phyloP scores from a whole-genome alignment of 352 stramenopile genomes.

The Globisporangium okanoganense region DNA sequence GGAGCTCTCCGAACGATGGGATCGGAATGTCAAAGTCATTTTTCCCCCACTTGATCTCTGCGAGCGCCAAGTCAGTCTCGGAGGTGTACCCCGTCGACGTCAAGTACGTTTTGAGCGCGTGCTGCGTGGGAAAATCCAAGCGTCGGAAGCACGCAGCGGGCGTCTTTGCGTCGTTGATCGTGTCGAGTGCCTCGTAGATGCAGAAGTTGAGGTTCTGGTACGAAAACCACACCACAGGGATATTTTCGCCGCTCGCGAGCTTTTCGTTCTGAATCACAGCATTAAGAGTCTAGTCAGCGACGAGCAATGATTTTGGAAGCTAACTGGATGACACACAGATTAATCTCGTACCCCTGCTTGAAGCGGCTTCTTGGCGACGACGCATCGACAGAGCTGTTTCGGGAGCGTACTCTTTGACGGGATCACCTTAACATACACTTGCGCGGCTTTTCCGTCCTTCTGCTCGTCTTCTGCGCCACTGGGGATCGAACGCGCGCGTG shows the following conservation, averaged over 20 bases:
- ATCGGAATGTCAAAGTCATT: slow-evolving; percentile 90
- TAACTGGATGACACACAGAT: neutral
- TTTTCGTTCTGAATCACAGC: slow-evolving; percentile 7
- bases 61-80: slow-evolving; percentile 15
- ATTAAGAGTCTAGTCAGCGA: neutral
- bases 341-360: slow-evolving; percentile 12
- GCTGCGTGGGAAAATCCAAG: slow-evolving; percentile 40
- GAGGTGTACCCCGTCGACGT: slow-evolving; percentile 17
- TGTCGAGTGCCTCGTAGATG: slow-evolving; percentile 36
- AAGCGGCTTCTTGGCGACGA: slow-evolving; percentile 20
- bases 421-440: slow-evolving; percentile 47
- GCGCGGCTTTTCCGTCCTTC: neutral
- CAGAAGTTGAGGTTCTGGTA: slow-evolving; percentile 83
- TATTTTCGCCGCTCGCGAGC: slow-evolving; percentile 13
- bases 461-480: neutral
- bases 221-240: slow-evolving; percentile 63
- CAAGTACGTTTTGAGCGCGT: slow-evolving; percentile 23
- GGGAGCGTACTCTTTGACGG: slow-evolving; percentile 46
- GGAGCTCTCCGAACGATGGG: slow-evolving; percentile 76
- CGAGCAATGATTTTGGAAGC: neutral
- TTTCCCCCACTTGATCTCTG: slow-evolving; percentile 33
- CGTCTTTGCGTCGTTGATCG: slow-evolving; percentile 13
- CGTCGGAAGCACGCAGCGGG: slow-evolving; percentile 29
- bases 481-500: slow-evolving; percentile 12
- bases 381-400: slow-evolving; percentile 50